These are phyloP conservation scores for Austroboletus festivus DNA, from an alignment of 768 basidiomycete species.

Conservation along the genomic window DNA sequence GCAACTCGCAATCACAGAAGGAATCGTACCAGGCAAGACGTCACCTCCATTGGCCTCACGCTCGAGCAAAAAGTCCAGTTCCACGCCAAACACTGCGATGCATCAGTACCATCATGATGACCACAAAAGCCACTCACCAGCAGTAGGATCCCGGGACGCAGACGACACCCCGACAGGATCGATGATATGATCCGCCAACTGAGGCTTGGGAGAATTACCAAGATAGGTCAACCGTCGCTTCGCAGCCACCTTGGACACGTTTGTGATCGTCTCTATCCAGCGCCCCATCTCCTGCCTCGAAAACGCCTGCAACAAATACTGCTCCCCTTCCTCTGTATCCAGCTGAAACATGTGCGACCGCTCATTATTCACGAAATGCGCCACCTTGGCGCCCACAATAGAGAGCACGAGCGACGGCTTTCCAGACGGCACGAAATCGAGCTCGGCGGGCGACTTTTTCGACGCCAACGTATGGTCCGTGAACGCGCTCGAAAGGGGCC, in stretches of 20 bases:
- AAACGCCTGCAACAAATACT: slow-evolving; percentile 73
- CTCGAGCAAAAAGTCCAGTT: slow-evolving; percentile 62
- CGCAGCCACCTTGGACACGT: slow-evolving; percentile 68
- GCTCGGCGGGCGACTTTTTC: slow-evolving; percentile 65
- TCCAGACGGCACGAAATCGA: slow-evolving; percentile 69
- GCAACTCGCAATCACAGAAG: slow-evolving; percentile 62
- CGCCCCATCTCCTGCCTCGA: slow-evolving; percentile 67
- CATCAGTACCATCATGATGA: not conserved
- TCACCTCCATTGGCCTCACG: slow-evolving; percentile 56
- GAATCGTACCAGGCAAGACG: slow-evolving; percentile 56
- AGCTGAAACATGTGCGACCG: slow-evolving; percentile 81
- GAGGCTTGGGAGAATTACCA: slow-evolving; percentile 70
- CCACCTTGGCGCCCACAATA: slow-evolving; percentile 67
- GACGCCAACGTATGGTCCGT: slow-evolving; percentile 50
- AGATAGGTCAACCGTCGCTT: slow-evolving; percentile 80
- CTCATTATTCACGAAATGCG: slow-evolving; percentile 73
- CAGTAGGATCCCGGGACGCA: slow-evolving; percentile 66
- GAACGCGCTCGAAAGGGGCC: slow-evolving; percentile 87
- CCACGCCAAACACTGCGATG: slow-evolving; percentile 67
- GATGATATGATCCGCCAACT: slow-evolving; percentile 71
- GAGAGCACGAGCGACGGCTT: slow-evolving; percentile 77
- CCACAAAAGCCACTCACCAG: slow-evolving; percentile 46
- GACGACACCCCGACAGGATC: slow-evolving; percentile 45
- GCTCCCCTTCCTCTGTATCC: slow-evolving; percentile 84
- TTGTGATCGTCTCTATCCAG: slow-evolving; percentile 75